Base-by-base conservation (phyloP, 768 basidiomycete genomes). In the Rhodotorula diobovata region DNA sequence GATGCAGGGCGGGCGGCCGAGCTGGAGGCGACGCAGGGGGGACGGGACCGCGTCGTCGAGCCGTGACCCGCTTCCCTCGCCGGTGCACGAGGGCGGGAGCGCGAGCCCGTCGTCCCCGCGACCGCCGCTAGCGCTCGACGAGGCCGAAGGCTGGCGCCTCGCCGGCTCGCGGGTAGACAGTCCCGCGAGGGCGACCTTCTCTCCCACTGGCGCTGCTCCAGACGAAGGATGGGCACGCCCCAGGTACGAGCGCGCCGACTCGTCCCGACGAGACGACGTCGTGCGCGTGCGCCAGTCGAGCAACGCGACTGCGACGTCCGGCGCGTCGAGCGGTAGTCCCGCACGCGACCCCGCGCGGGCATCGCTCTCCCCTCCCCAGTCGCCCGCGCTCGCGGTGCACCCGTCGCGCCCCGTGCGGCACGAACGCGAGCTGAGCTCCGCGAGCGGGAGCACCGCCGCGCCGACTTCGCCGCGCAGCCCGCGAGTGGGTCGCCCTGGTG, bases 41-140 rank as follows among this genome's bases (percentile, higher is more conserved):
- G 30, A 53, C 51, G 32, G 60, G 10, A 3, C 7, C 32, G 21
- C 6, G 32, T 16, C 23, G 9, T 8, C 10, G 21, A 30, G n/a
- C 8, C 7, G 4, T 34, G 25, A 23, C 2, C 37, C 37, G 30
- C 64, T 48, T 28, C 64, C 64, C 6, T 57, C 55, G 15, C 64
- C 64, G 15, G 64, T 65, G 15, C 28, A 34, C 37, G 61, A 63
- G 39, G 50, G 35, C 37, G 61, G 50, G 2, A 53, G 48, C 12
- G 25, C 54, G 8, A 35, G 32, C 34, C 32, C 54, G 7, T 55
- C 34, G 32, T 55, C 54, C 21, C 32, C 53, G 16, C 6, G 5
- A 15, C 51, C 28, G 48, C 48, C 28, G 15, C 28, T 25, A 14
- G 51, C 53, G n/a, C 30, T 15, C 51, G 51, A 53, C 14, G 1